A percentile compares a stretch with the other conserved stretches of the same genome.
Evolutionary conservation across 2,329 filamentous ascomycete species (phyloP).

Genomic region (Atkinsonella texensis): DNA sequence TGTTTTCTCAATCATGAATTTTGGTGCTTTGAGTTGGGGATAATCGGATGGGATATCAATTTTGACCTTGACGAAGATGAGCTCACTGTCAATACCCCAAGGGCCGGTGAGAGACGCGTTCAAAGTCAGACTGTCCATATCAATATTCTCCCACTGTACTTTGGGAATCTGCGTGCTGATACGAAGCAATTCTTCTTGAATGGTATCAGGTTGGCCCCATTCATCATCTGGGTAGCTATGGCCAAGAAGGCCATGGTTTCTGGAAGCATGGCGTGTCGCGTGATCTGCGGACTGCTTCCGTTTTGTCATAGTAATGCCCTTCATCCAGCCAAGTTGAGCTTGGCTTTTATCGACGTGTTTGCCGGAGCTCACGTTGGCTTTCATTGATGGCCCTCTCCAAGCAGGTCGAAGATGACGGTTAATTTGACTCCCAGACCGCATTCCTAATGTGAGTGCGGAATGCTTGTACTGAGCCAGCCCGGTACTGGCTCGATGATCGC

Average conservation of each 20-base stretch:
- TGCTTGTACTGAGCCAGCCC: constrained; percentile 30
- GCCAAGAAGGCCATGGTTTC: constrained; percentile 40
- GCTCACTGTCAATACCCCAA: constrained; percentile 44
- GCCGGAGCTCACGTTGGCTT: constrained; percentile 33
- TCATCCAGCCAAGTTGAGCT: constrained; percentile 57
- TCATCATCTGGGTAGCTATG: constrained; percentile 40
- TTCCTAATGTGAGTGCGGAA: constrained; percentile 30
- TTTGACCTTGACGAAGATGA: constrained; percentile 50
- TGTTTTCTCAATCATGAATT: constrained; percentile 49
- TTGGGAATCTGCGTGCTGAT: constrained; percentile 51
- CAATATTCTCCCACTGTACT: constrained; percentile 51
- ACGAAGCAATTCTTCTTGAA: constrained; percentile 53
- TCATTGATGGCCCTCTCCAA: constrained; percentile 49
- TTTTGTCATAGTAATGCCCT: constrained; percentile 52
- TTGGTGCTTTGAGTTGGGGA: constrained; percentile 43
- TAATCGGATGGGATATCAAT: constrained; percentile 49
- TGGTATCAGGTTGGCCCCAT: constrained; percentile 48
- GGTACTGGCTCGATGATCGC: constrained; percentile 39
- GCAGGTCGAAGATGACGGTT: constrained; percentile 23
- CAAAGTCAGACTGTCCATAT: constrained; percentile 48
- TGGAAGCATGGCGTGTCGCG: constrained; percentile 33
- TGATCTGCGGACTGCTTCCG: constrained; percentile 31
- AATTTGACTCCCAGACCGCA: constrained; percentile 23
- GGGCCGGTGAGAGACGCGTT: constrained; percentile 52
- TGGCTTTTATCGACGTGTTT: constrained; percentile 34